These are phyloP conservation scores for Arabis hirsuta DNA, from an alignment of 345 rosid genomes.

Conservation along the genomic window DNA sequence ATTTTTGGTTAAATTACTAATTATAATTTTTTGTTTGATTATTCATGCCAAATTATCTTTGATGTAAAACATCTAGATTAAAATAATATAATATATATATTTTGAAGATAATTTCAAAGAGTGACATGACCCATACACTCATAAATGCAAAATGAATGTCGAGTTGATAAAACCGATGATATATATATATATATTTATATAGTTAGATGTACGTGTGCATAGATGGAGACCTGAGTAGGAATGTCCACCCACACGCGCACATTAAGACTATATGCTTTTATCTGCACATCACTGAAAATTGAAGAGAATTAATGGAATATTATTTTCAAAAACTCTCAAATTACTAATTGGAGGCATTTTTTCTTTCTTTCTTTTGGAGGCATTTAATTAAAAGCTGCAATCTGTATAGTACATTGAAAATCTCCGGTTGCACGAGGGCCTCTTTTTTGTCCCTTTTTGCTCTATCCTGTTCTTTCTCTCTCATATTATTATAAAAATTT, in stretches of 20 bases:
- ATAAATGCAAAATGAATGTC: constrained; percentile 32
- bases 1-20: too few species aligned
- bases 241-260: constrained; percentile 64
- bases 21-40: too few species aligned
- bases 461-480: constrained; percentile 31
- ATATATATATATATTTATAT: background rate
- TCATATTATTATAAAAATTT: too few species aligned
- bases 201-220: constrained; percentile 41
- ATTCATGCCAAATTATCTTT: too few species aligned
- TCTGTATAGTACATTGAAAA: constrained; percentile 44
- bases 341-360: constrained; percentile 6
- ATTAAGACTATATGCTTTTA: constrained; percentile 41
- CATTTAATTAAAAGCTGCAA: constrained; percentile 44
- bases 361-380: background rate
- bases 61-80: too few species aligned
- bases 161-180: constrained; percentile 20
- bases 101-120: constrained; percentile 10
- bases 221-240: constrained; percentile 44
- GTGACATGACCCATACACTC: constrained; percentile 36
- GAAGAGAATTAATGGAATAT: constrained; percentile 20
- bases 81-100: background rate
- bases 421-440: constrained; percentile 80
- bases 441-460: constrained; percentile 61
- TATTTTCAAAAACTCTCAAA: constrained; percentile 22
- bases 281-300: constrained; percentile 35